Percentiles rank a stretch among this genome's conserved stretches.
These are phyloP conservation scores for Daldinia vernicosa DNA, from an alignment of 495 filamentous ascomycete genomes.

Conservation along the genomic window DNA sequence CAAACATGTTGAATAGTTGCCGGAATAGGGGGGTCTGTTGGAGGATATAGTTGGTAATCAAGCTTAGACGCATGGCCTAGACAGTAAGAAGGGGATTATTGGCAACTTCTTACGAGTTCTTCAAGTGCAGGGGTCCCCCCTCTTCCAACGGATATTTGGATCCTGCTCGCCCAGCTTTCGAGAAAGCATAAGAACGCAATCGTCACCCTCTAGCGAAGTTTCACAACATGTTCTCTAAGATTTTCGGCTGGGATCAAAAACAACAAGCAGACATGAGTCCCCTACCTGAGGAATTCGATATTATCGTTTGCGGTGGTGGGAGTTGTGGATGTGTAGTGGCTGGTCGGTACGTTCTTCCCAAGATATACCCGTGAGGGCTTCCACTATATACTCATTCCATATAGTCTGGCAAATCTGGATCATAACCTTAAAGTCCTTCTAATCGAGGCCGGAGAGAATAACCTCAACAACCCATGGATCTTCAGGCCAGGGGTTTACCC, in stretches of 20 bases:
- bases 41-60: slow-evolving; percentile 19
- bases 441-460: slow-evolving; percentile 81
- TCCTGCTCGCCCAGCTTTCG: slow-evolving; percentile 13
- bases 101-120: slow-evolving; percentile 26
- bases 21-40: slow-evolving; percentile 27
- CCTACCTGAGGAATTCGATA: slow-evolving; percentile 78
- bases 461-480: slow-evolving; percentile 86
- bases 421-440: slow-evolving; percentile 81
- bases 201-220: slow-evolving; percentile 18
- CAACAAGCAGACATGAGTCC: slow-evolving; percentile 49
- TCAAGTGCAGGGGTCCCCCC: slow-evolving; percentile 18
- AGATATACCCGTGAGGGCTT: not conserved
- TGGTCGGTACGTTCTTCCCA: slow-evolving; percentile 57
- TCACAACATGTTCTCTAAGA: slow-evolving; percentile 31
- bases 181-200: slow-evolving; percentile 40
- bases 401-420: slow-evolving; percentile 79
- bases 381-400: slow-evolving; percentile 11
- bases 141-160: slow-evolving; percentile 39
- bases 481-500: slow-evolving; percentile 82
- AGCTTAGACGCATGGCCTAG: slow-evolving; percentile 10
- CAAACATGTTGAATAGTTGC: slow-evolving; percentile 18
- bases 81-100: slow-evolving; percentile 20
- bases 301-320: slow-evolving; percentile 81
- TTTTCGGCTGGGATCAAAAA: slow-evolving; percentile 29
- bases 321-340: slow-evolving; percentile 80